A percentile compares a stretch with the other conserved stretches of the same genome.
These are phyloP conservation scores for Blastocystis sp. DNA, from an alignment of 352 stramenopile species.

Conservation along the genomic window DNA sequence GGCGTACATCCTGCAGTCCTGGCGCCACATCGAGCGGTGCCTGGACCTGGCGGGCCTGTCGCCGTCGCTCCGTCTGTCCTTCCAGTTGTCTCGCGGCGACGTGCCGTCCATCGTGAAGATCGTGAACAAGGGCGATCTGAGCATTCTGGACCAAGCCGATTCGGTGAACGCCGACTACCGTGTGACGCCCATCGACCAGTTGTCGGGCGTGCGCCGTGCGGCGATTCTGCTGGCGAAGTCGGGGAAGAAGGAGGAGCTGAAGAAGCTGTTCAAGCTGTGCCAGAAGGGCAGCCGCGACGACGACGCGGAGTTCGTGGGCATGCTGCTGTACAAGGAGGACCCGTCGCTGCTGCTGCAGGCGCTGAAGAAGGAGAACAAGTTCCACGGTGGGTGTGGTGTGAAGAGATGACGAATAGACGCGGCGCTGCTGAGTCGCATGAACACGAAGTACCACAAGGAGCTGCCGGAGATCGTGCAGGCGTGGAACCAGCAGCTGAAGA, in stretches of 20 bases:
- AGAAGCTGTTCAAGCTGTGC: conserved; percentile 64
- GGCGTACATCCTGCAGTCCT: conserved; percentile 61
- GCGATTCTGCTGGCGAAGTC: conserved; percentile 59
- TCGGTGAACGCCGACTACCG: conserved; percentile 48
- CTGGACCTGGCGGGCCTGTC: conserved; percentile 51
- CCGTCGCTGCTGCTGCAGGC: conserved; percentile 47
- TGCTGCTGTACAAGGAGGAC: conserved; percentile 58
- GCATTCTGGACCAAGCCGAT: conserved; percentile 53
- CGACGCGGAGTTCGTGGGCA: conserved; percentile 57
- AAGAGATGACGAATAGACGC: background rate
- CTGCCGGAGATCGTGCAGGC: conserved; percentile 44
- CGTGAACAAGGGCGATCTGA: conserved; percentile 68
- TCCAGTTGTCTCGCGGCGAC: conserved; percentile 60
- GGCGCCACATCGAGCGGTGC: conserved; percentile 66
- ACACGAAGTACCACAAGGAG: conserved; percentile 67
- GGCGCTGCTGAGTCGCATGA: conserved; percentile 52
- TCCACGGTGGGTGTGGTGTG: conserved; percentile 30
- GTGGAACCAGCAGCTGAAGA: conserved; percentile 67
- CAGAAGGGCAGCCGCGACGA: conserved; percentile 27
- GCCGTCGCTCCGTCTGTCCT: conserved; percentile 63
- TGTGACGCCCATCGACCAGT: conserved; percentile 61
- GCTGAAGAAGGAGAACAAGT: conserved; percentile 65
- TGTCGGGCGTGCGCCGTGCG: conserved; percentile 44
- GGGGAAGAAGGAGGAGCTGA: conserved; percentile 67
- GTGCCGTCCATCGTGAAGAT: conserved; percentile 58